These are phyloP conservation scores for Lasiosphaeria miniovina DNA, from an alignment of 495 filamentous ascomycete genomes.

Conservation along the genomic window DNA sequence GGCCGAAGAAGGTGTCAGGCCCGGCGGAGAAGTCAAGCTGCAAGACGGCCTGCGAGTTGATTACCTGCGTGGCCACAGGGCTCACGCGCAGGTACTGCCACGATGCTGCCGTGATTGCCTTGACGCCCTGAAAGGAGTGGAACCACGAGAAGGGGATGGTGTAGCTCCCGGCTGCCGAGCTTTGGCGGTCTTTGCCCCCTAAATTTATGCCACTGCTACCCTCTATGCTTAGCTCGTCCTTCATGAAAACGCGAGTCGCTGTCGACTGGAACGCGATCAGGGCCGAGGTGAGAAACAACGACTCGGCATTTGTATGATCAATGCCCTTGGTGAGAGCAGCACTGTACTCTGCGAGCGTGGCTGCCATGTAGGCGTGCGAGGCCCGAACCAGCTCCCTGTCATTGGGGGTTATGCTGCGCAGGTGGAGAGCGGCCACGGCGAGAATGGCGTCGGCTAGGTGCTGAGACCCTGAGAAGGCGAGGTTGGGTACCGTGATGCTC, in stretches of 20 bases:
- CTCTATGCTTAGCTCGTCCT: slow-evolving; percentile 35
- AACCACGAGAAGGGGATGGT: slow-evolving; percentile 53
- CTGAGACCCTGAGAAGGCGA: slow-evolving; percentile 51
- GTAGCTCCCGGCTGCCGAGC: slow-evolving; percentile 33
- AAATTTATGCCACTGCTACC: neutral
- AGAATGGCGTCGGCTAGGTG: slow-evolving; percentile 55
- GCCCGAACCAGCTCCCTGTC: slow-evolving; percentile 52
- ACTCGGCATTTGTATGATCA: slow-evolving; percentile 50
- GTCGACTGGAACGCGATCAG: slow-evolving; percentile 58
- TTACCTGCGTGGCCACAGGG: slow-evolving; percentile 49
- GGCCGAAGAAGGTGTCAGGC: slow-evolving; percentile 47
- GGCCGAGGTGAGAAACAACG: slow-evolving; percentile 52
- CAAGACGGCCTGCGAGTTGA: slow-evolving; percentile 53
- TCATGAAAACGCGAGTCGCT: slow-evolving; percentile 50
- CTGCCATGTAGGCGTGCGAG: slow-evolving; percentile 57
- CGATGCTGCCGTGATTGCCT: slow-evolving; percentile 48
- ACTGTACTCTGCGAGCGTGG: slow-evolving; percentile 53
- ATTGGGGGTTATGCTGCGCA: slow-evolving; percentile 46
- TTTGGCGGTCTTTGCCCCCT: slow-evolving; percentile 4
- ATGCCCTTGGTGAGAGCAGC: slow-evolving; percentile 48
- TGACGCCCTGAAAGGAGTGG: slow-evolving; percentile 58
- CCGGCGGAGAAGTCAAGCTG: slow-evolving; percentile 43
- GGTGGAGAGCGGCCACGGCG: slow-evolving; percentile 54
- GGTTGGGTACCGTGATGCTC: slow-evolving; percentile 51
- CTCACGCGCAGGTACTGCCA: slow-evolving; percentile 53